Percentiles rank a stretch among this genome's conserved stretches.
phyloP scores from a whole-genome alignment of 352 stramenopile genomes.

The Globisporangium barbulae region DNA sequence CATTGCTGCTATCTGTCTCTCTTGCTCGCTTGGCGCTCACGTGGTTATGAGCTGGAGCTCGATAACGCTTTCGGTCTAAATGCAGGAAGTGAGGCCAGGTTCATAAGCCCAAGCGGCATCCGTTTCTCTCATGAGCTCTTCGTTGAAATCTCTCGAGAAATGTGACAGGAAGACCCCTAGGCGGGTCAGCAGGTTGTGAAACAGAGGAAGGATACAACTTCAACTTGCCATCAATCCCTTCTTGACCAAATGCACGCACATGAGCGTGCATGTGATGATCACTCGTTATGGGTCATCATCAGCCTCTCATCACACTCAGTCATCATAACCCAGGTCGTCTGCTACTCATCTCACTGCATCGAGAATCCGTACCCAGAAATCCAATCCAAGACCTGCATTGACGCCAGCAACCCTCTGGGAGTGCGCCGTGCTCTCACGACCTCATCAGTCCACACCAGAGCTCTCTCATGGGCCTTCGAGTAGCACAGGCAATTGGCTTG shows the following conservation, averaged over 20 bases:
- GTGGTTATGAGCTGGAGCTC: not conserved
- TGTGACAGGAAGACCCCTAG: no score
- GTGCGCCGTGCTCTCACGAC: no score
- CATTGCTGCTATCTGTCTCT: slow-evolving; percentile 17
- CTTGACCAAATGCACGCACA: no score
- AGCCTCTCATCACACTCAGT: not conserved
- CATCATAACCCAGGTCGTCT: no score
- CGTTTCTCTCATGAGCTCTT: not conserved
- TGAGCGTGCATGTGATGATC: no score
- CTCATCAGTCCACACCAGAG: no score
- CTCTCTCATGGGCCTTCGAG: no score
- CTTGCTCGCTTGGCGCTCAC: not conserved
- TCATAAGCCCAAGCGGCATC: not conserved
- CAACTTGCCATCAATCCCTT: not conserved
- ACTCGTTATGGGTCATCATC: not conserved
- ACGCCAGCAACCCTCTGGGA: no score
- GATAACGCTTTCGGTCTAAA: not conserved
- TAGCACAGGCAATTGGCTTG: no score
- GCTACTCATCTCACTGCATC: no score
- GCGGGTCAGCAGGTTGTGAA: not conserved
- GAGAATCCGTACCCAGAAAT: no score
- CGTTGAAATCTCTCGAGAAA: not conserved
- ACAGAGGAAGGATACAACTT: not conserved
- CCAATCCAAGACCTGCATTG: no score
- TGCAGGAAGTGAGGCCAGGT: not conserved